Conservation (phyloP, 192 early-diverging fungal species). For the Jimgerdemannia flammicorona region DNA sequence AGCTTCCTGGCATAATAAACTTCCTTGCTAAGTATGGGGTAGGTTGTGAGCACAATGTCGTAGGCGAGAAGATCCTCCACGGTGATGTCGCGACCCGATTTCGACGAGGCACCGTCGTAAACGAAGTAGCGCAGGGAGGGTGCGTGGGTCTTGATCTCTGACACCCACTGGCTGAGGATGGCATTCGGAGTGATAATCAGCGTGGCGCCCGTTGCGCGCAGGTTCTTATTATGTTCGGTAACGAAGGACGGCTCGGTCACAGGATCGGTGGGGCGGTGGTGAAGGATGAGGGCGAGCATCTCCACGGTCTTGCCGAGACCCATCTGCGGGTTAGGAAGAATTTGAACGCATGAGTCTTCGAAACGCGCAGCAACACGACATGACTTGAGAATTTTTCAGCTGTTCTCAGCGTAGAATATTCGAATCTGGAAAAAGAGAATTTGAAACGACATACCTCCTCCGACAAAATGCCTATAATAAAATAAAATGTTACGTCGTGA, state of each 20-base stretch:
- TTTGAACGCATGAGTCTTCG: conserved; percentile 16
- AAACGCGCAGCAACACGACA: no score
- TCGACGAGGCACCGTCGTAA: conserved; percentile 35
- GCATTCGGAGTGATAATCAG: conserved; percentile 59
- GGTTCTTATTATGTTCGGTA: background rate
- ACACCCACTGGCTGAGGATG: conserved; percentile 63
- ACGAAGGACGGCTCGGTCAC: background rate
- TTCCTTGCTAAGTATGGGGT: conserved; percentile 48
- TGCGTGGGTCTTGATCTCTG: conserved; percentile 52
- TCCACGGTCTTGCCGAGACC: conserved; percentile 70
- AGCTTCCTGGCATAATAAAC: conserved; percentile 38
- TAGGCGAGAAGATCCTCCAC: conserved; percentile 28
- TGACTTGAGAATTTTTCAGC: no score
- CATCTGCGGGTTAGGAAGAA: conserved; percentile 37
- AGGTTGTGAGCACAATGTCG: conserved; percentile 62
- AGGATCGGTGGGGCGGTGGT: conserved; percentile 20
- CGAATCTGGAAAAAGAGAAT: no score
- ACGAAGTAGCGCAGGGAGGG: conserved; percentile 33
- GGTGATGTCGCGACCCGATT: conserved; percentile 2
- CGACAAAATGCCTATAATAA: no score
- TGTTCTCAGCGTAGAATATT: no score
- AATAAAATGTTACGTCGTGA: no score
- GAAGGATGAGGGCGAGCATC: conserved; percentile 53
- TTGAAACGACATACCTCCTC: no score
- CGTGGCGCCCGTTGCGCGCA: conserved; percentile 41